Evolutionary conservation across 768 basidiomycete genomes (phyloP), one percentile per base, ranked within the genome.

Genomic region (Serendipita sp.): DNA sequence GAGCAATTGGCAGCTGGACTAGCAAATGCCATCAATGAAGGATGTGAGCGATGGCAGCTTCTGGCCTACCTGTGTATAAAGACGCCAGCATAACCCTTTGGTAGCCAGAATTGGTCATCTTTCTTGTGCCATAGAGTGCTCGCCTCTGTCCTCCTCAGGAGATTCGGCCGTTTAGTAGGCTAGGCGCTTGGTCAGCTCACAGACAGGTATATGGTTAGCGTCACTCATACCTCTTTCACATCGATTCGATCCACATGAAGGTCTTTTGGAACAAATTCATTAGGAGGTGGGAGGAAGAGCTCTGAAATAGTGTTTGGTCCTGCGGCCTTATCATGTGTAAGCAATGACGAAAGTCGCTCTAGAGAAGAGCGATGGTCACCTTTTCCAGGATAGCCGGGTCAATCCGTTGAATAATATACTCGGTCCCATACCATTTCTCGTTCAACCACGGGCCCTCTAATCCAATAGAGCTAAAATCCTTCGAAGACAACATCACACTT

Each of bases 31-130:
- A 46, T 28, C 16, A 44, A 23, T 47, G 44, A 47, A 7, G 65
- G 18, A 45, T 44, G 34, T 64, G 18, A 30, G 48, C 13, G 36
- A n/a, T 15, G 63, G 47, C 15, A n/a, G 70, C 1, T 13, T 41
- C 13, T 41, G 5, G 7, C 75, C 23, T 71, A 88, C 89, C 83
- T 89, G 69, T 86, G 81, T 51, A 94, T 76, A 68, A 89, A 83
- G 64, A 97, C 79, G 65, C 86, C 75, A 23, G 87, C 80, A 67
- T 83, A 80, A 1, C 92, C 91, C 71, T 89, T 91, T 0, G 96
- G 96, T 8, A 95, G 83, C 88, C 91, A 95, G 77, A 96, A 99
- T 66, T 79, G 82, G 73, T 99, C 95, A 72, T 99, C 96, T 72
- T 93, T 93, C 78, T 99, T 99, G 75, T 93, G 83, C 94, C 95